phyloP scores from a whole-genome alignment of 2,329 filamentous ascomycete genomes.

The Aspergillus sp. region DNA sequence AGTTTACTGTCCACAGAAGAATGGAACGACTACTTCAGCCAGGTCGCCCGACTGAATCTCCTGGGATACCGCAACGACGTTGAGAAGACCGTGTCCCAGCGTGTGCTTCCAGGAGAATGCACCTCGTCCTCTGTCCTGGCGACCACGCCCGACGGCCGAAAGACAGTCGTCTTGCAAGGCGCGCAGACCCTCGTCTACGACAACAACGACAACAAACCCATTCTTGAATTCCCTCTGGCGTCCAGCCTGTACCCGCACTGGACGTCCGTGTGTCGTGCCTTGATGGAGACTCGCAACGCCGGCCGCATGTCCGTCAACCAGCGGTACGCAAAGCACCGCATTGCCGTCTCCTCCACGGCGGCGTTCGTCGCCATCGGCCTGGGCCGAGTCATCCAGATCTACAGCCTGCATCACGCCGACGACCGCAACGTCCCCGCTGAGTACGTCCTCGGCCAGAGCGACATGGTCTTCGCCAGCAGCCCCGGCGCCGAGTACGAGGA shows the following conservation, averaged over 20 bases:
- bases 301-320: conserved; percentile 10
- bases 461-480: neutral
- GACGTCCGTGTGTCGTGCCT: conserved; percentile 15
- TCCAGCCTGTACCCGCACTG: conserved; percentile 17
- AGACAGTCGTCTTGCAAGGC: conserved; percentile 12
- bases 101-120: conserved; percentile 9
- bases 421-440: conserved; percentile 11
- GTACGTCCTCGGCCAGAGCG: conserved; percentile 11
- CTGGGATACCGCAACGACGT: conserved; percentile 10
- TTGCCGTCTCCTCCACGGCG: conserved; percentile 16
- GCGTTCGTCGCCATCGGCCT: conserved; percentile 16
- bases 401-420: conserved; percentile 9
- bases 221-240: conserved; percentile 10
- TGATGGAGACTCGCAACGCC: conserved; percentile 6
- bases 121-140: conserved; percentile 9
- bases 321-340: conserved; percentile 12
- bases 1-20: conserved; percentile 8
- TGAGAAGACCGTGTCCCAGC: conserved; percentile 7
- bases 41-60: conserved; percentile 15
- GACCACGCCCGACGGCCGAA: conserved; percentile 10
- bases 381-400: conserved; percentile 20
- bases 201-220: neutral
- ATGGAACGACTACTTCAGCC: conserved; percentile 17
- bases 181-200: conserved; percentile 11
- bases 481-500: conserved; percentile 13